phyloP scores from a whole-genome alignment of 495 filamentous ascomycete genomes.

The Penicillium paxilli region DNA sequence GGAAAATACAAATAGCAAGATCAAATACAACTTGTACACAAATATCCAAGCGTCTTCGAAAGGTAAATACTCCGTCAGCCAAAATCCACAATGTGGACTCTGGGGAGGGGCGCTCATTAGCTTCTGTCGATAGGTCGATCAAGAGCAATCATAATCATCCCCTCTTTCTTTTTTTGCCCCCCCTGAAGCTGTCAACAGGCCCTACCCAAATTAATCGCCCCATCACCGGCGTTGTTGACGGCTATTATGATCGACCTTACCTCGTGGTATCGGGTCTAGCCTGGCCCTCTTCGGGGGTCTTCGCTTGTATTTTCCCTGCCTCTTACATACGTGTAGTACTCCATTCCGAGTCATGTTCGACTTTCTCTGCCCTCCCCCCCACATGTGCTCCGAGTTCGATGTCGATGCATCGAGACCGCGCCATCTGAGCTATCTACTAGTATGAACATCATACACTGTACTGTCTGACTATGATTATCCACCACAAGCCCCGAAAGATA shows the following conservation, averaged over 20 bases:
- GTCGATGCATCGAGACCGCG: too few species aligned
- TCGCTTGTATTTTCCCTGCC: background rate
- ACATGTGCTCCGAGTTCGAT: too few species aligned
- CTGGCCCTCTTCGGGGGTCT: too few species aligned
- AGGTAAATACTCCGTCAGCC: background rate
- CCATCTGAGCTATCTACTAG: too few species aligned
- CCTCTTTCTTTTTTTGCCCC: background rate
- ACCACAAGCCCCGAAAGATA: background rate
- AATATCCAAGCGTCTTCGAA: background rate
- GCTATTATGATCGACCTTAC: background rate
- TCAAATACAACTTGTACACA: too few species aligned
- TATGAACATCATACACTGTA: too few species aligned
- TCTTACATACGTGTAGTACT: background rate
- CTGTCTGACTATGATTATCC: background rate
- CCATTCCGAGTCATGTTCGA: too few species aligned
- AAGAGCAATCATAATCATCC: too few species aligned
- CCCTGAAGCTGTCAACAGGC: slow-evolving; percentile 18
- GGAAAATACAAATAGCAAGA: too few species aligned
- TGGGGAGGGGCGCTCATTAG: too few species aligned
- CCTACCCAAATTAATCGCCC: slow-evolving; percentile 12
- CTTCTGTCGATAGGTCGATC: too few species aligned
- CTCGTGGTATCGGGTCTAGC: background rate
- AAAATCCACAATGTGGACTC: background rate
- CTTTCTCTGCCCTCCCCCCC: too few species aligned
- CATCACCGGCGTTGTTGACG: background rate